Evolutionary conservation across 306 rosid species (phyloP), one percentile per base, ranked within the genome.

Genomic region (Cucurbita ficifolia): DNA sequence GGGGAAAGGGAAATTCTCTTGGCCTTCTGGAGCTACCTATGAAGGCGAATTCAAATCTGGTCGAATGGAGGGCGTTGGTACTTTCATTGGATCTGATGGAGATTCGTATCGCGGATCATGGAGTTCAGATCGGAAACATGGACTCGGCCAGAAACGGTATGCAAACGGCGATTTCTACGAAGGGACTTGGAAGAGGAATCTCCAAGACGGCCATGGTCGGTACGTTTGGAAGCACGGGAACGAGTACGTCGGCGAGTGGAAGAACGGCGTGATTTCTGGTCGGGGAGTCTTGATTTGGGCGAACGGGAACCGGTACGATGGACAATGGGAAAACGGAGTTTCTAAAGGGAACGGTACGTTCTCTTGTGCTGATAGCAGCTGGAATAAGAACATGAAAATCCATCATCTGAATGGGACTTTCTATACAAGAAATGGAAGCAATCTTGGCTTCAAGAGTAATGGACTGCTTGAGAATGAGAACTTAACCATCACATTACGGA

Each of bases 1-100:
- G 1, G 97, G 96, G 0, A 94, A 86, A 38, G 99, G 99, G 0
- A 91, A 80, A 50, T 86, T 94, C 82, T 94, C 97, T 2, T 94
- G 97, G 99, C 96, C 99, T 18, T 87, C 96, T 0, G 97, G 99
- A 0, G 97, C 99, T 0, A 84, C 97, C 16, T 89, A 91, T 83
- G 91, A 89, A 74, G 99, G 99, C 0, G 92, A 88, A 21, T 91
- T 94, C 81, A 94, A 91, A 76, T 86, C 88, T 36, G 99, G 99
- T 67, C 79, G 96, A 24, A 94, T 94, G 90, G 99, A 88, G 35
- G 99, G 99, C 0, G 79, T 76, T 3, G 99, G 99, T 0, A 89
- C 90, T 0, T 91, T 86, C 68, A 84, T 85, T 18, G 97, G 97
- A 80, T 86, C 96, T 68, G 92, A 89, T 7, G 96, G 99, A 0